Base-by-base conservation (phyloP, 768 basidiomycete genomes). In the Fistulinella prunicolor region DNA sequence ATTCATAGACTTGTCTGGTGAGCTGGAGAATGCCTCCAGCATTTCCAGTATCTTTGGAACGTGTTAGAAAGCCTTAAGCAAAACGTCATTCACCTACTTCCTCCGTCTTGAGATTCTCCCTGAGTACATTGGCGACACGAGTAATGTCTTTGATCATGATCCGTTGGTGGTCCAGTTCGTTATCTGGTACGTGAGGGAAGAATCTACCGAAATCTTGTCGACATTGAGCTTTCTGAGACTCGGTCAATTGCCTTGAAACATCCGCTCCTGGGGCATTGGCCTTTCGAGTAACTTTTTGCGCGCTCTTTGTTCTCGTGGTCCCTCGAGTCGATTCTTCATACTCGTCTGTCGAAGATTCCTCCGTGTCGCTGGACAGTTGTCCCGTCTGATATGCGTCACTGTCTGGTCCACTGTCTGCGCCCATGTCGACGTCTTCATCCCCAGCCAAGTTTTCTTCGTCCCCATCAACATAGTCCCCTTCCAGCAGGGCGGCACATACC, bases 401-500 rank as follows among this genome's bases (percentile, higher is more conserved):
- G 19, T 67, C 68, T 3, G 58, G 68, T 9, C 61, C 68, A 36
- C 63, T 62, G 17, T 65, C 63, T 7, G 42, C 32, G 7, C 16
- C 49, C 47, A 47, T 57, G 41, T 57, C 62, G n/a, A 51, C 20
- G 16, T 57, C 56, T 46, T 63, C 57, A 32, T 42, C 56, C 19
- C 20, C 51, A 13, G 24, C 35, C 22, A 16, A 44, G 20, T 43
- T 24, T 42, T 51, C 55, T 39, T 46, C 56, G 22, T 41, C 52
- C 29, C 63, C 67, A 19, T 64, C 67, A 3, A 3, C 17, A 14
- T 63, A 56, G 19, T 61, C 66, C 38, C 67, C 69, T 49, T 81
- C 84, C 4, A 92, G 71, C 12, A 93, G 69, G 4, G 85, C 85
- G 9, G 84, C 81, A 61, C 89, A 92, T 4, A 93, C 85, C 12